Evolutionary conservation across 768 basidiomycete species (phyloP).

Genomic region (Auriscalpium orientale): DNA sequence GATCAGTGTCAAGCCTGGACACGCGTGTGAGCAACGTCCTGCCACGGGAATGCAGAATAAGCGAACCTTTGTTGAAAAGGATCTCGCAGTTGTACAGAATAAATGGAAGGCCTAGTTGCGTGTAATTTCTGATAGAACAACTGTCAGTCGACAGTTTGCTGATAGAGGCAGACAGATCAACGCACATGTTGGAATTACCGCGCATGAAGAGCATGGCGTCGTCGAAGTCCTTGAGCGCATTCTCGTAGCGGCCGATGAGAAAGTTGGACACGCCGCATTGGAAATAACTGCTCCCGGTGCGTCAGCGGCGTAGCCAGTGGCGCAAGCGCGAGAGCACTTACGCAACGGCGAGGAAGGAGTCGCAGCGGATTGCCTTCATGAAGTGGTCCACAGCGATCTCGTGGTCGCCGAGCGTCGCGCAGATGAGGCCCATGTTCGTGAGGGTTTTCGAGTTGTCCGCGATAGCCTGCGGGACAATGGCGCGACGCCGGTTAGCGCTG

Average conservation of each 20-base stretch:
- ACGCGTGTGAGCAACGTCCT: too few species aligned
- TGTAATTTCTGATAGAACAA: constrained; percentile 59
- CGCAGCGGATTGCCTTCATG: constrained; percentile 64
- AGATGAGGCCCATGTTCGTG: constrained; percentile 90
- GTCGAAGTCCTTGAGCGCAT: constrained; percentile 76
- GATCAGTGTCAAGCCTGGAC: constrained; percentile 47
- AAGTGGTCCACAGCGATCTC: constrained; percentile 80
- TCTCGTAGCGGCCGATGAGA: constrained; percentile 68
- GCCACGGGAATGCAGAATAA: not conserved
- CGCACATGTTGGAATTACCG: constrained; percentile 78
- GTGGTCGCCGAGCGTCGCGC: constrained; percentile 86
- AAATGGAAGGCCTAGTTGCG: constrained; percentile 89
- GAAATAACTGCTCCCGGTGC: constrained; percentile 50
- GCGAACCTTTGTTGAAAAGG: constrained; percentile 72
- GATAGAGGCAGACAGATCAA: constrained; percentile 5
- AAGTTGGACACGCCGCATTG: constrained; percentile 91
- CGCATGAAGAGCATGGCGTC: constrained; percentile 74
- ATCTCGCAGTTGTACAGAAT: constrained; percentile 82
- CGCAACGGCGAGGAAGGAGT: constrained; percentile 84
- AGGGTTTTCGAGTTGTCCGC: constrained; percentile 85
- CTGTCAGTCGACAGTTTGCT: not conserved
- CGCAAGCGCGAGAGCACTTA: constrained; percentile 32
- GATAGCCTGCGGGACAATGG: constrained; percentile 41
- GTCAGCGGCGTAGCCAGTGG: not conserved
- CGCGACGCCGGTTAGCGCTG: not conserved